These are phyloP conservation scores for Prunus dulcis DNA, from an alignment of 306 rosid genomes.

Conservation along the genomic window DNA sequence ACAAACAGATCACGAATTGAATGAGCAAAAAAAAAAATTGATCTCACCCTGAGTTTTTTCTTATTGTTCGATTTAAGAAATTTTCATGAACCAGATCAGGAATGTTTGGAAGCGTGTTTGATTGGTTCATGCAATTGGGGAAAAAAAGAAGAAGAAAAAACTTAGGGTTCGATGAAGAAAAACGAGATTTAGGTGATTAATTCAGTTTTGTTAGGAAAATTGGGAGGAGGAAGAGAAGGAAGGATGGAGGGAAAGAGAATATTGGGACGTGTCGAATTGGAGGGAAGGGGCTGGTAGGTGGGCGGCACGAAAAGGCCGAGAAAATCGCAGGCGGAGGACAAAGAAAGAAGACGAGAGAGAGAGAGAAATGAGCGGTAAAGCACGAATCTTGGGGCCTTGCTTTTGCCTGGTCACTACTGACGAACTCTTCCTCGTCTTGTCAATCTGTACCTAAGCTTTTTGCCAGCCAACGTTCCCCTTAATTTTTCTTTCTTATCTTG, in stretches of 20 bases:
- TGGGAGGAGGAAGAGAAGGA: conserved; percentile 5
- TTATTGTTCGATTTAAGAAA: background rate
- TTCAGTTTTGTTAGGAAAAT: background rate
- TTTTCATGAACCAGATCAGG: conserved; percentile 15
- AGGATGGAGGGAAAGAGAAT: background rate
- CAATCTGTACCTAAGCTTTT: background rate
- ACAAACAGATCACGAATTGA: background rate
- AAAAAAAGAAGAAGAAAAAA: background rate
- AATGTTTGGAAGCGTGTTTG: background rate
- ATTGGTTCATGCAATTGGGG: background rate
- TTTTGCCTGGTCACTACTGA: conserved; percentile 16
- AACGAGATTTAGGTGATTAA: background rate
- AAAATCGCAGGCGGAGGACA: conserved; percentile 20
- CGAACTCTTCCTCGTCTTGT: conserved; percentile 5
- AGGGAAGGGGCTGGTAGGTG: background rate
- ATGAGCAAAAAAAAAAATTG: background rate
- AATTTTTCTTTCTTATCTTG: background rate
- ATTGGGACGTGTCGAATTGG: background rate
- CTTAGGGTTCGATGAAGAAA: conserved; percentile 6
- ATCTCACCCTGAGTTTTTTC: conserved; percentile 10
- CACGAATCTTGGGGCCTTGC: conserved; percentile 30
- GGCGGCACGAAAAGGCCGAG: conserved; percentile 12
- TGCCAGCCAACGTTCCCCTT: background rate
- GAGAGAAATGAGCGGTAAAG: conserved; percentile 39
- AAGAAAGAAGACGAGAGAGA: background rate